phyloP scores from a whole-genome alignment of 73 alveolate species.

The Symbiodinium natans region DNA sequence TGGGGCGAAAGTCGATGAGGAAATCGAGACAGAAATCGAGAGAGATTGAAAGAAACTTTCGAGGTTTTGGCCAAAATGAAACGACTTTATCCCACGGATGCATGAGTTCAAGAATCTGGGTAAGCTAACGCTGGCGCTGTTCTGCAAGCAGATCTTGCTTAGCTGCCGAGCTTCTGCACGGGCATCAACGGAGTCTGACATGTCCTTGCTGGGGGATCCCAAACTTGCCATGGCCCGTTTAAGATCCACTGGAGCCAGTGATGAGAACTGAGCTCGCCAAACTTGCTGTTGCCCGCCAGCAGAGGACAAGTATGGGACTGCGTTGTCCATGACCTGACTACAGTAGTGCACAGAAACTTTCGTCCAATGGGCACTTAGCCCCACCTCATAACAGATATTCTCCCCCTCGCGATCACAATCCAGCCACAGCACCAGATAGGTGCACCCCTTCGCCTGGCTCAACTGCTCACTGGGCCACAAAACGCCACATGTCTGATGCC shows the following conservation, averaged over 20 bases:
- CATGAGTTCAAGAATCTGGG: no score
- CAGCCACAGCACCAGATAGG: slow-evolving; percentile 99
- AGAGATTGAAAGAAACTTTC: no score
- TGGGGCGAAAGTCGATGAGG: no score
- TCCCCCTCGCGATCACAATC: slow-evolving; percentile 99
- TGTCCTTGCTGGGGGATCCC: slow-evolving; percentile 97
- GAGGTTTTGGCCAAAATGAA: no score
- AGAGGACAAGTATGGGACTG: slow-evolving; percentile 94
- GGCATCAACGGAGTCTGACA: slow-evolving; percentile 98
- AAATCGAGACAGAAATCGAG: no score
- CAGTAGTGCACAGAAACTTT: neutral
- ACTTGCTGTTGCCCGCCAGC: slow-evolving; percentile 96
- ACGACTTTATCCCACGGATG: no score
- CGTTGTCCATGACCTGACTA: slow-evolving; percentile 93
- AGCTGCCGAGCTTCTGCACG: slow-evolving; percentile 94
- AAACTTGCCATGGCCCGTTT: slow-evolving; percentile 97
- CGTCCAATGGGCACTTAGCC: neutral
- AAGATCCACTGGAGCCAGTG: slow-evolving; percentile 97
- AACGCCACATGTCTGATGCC: no score
- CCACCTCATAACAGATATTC: slow-evolving; percentile 99
- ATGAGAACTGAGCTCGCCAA: slow-evolving; percentile 98
- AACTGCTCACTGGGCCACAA: no score
- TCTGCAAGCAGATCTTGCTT: no score
- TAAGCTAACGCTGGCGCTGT: no score
- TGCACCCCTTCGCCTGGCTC: slow-evolving; percentile 96